Evolutionary conservation across 768 basidiomycete genomes (phyloP), one percentile per base, ranked within the genome.

Genomic region (Podaxis mareebaensis): DNA sequence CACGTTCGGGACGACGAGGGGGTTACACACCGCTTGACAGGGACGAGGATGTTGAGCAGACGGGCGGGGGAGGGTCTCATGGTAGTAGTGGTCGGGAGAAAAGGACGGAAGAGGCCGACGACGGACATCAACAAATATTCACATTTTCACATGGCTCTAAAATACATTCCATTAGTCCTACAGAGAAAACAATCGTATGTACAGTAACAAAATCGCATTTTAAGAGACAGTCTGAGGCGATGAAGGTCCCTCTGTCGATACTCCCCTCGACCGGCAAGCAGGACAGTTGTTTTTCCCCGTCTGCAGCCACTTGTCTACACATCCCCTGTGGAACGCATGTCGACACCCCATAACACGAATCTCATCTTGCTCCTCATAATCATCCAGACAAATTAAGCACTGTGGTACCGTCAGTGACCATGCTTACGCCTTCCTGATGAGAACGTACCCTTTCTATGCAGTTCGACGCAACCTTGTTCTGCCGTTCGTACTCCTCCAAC

Each of bases 201-300:
- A 33, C 33, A 33, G 33, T 10, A 33, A 33, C 33, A 33, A 10
- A 33, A 33, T 33, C 33, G 33, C 33, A 33, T 28, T 12, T 36
- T 24, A 62, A 49, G 49, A 36, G 11, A 36, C 42, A 46, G 22
- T 60, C 48, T 60, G 58, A 24, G 36, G 10, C 15, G 49, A 8
- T 24, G 48, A 52, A 39, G 38, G n/a, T 12, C 58, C 44, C 26
- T 61, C 60, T 48, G 52, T 61, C 39, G 60, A 49, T 20, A 62
- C 61, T 17, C 61, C 61, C n/a, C 30, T 89, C 38, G 87, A 82
- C 55, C 95, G 88, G 77, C 95, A 97, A 6, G 93, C 93, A 38
- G 95, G 95, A 73, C 95, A 97, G 63, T 93, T 93, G 69, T 97
- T 97, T 61, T 88, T 82, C 3, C 95, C 94, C 4, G 83, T 86